Base-by-base conservation (phyloP, 2,329 filamentous ascomycete species). In the Tolypocladium nubicola region DNA sequence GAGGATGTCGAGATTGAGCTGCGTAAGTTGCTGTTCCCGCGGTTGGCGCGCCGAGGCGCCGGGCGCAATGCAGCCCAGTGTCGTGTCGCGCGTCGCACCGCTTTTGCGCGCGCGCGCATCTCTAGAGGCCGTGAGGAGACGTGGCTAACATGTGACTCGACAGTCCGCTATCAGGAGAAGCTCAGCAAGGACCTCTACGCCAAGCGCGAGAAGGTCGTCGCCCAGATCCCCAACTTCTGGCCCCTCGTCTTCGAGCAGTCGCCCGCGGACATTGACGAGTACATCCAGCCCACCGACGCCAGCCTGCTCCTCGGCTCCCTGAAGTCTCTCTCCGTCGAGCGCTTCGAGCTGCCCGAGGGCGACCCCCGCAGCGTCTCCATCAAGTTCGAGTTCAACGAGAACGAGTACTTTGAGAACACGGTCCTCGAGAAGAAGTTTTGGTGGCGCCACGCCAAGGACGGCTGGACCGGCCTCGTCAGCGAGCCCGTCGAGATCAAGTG, bases 341-440 rank as follows among this genome's bases (percentile, higher is more conserved):
- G 88, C 63, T 94, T 95, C 70, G 90, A 96, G 75, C 79, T 95
- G 53, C 81, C 84, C 61, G 68, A 75, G 60, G 90, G 89, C 67
- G 89, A 94, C 67, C 93, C 93, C 26, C 86, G 91, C 70, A 91
- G 86, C 74, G 71, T 97, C 65, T 76, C 80, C 60, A 83, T 96
- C 77, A 85, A 76, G 61, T 90, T 94, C 68, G 85, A 89, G 66
- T 96, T 96, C 73, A 75, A 74, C 59, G 81, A 85, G 61, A 97
- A 97, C 74, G 85, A 90, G 54, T 86, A 86, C 76, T 96, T 97
- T 66, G 81, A 86, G 69, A 81, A 96, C 75, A 79, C 76, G 56
- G 81, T 85, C 56, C 75, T 97, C 53, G 88, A 93, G 75, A 97
- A 97, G 85, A 89, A 88, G 69, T 96, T 97, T 75, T 93, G 87